Evolutionary conservation across 2,329 filamentous ascomycete genomes (phyloP).

Genomic region (Rhinocladiella similis): DNA sequence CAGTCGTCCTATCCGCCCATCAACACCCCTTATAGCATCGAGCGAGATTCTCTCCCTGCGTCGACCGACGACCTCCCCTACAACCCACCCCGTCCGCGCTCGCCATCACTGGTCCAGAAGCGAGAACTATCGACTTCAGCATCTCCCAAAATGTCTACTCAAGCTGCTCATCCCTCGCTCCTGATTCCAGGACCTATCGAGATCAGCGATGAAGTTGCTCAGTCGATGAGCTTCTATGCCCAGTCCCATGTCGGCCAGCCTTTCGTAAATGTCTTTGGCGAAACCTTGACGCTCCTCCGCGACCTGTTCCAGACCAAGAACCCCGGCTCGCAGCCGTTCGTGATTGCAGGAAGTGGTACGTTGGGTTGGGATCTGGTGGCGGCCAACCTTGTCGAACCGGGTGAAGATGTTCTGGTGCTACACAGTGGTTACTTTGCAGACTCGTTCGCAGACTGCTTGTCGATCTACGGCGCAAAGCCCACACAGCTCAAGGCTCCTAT

Average conservation of each 20-base stretch:
- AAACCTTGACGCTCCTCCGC: constrained; percentile 82
- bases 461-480: constrained; percentile 84
- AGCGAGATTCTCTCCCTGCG: constrained; percentile 50
- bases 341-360: constrained; percentile 92
- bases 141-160: constrained; percentile 34
- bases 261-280: constrained; percentile 89
- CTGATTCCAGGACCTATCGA: constrained; percentile 81
- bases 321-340: constrained; percentile 80
- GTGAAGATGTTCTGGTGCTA: constrained; percentile 87
- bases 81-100: constrained; percentile 28
- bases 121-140: constrained; percentile 24
- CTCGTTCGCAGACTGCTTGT: constrained; percentile 87
- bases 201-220: constrained; percentile 28
- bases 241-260: constrained; percentile 90
- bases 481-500: constrained; percentile 89
- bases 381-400: constrained; percentile 86
- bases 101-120: constrained; percentile 15
- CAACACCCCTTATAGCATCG: constrained; percentile 64
- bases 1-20: constrained; percentile 54
- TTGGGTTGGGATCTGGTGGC: constrained; percentile 95
- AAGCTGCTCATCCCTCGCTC: constrained; percentile 68
- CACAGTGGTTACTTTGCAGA: constrained; percentile 98
- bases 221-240: constrained; percentile 31
- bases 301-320: constrained; percentile 92
- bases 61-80: constrained; percentile 57